Percentiles rank a stretch among this genome's conserved stretches.
These are phyloP conservation scores for Triticum dicoccoides DNA, from an alignment of 176 grass and related monocot species.

Conservation along the genomic window DNA sequence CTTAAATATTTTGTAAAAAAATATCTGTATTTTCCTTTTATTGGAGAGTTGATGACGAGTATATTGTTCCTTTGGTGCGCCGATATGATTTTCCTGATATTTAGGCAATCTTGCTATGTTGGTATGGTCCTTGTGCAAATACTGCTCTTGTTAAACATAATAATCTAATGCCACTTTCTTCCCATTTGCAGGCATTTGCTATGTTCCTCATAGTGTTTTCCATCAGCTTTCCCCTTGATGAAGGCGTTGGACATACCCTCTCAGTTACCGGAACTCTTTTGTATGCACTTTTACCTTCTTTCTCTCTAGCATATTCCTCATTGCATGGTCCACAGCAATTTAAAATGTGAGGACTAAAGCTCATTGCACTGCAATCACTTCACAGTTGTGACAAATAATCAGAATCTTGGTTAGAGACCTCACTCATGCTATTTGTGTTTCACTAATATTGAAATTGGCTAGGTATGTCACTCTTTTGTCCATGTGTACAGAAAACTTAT, in stretches of 20 bases:
- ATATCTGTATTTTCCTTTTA: neutral
- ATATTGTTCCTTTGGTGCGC: neutral
- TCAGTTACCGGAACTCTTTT: conserved; percentile 83
- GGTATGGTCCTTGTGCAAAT: neutral
- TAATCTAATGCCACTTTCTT: neutral
- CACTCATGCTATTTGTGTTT: neutral
- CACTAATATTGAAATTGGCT: neutral
- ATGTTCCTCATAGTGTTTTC: conserved; percentile 93
- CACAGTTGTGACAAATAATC: conserved; percentile 20
- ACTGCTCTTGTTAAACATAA: conserved; percentile 12
- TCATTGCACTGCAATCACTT: conserved; percentile 9
- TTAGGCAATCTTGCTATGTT: neutral
- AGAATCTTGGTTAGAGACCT: conserved; percentile 8
- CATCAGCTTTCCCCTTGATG: conserved; percentile 70
- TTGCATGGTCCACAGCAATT: neutral
- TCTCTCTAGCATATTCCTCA: conserved; percentile 25
- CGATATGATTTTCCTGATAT: conserved; percentile 12
- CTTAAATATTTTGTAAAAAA: neutral
- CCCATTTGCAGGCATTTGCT: conserved; percentile 68
- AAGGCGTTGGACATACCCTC: conserved; percentile 62
- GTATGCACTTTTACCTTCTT: conserved; percentile 48
- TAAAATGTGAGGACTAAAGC: neutral
- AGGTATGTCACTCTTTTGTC: neutral
- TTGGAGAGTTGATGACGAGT: neutral
- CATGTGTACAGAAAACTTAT: conserved; percentile 1